Conservation (phyloP, 306 rosid species). For the Citrullus mucosospermus region DNA sequence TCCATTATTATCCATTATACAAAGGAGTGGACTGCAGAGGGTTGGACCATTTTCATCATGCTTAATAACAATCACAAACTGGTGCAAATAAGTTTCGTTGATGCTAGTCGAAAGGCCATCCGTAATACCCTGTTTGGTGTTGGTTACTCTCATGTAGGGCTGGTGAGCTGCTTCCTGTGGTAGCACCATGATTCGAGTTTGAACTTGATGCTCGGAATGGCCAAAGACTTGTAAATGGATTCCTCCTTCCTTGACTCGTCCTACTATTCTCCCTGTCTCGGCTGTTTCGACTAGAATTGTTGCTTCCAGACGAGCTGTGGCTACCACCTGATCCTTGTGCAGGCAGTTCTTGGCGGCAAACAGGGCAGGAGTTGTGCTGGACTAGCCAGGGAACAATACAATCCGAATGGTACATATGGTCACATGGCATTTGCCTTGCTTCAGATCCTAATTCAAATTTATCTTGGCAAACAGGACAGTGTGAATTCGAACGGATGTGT, state of each 20-base stretch:
- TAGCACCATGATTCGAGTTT: not conserved
- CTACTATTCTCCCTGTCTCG: conserved; percentile 3
- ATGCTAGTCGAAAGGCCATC: conserved; percentile 10
- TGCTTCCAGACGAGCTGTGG: not conserved
- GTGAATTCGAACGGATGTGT: conserved; percentile 2
- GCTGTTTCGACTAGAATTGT: not conserved
- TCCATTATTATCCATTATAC: conserved; percentile 3
- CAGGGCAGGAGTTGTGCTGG: conserved; percentile 15
- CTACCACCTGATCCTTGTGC: conserved; percentile 7
- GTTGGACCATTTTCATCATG: not conserved
- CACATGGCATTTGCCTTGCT: conserved; percentile 8
- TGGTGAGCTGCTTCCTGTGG: conserved; percentile 3
- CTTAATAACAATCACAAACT: not conserved
- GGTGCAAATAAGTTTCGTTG: not conserved
- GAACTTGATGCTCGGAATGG: conserved; percentile 9
- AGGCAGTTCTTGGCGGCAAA: conserved; percentile 14
- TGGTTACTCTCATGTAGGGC: conserved; percentile 2
- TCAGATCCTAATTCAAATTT: conserved; percentile 8
- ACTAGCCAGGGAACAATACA: conserved; percentile 12
- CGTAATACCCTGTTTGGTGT: conserved; percentile 9
- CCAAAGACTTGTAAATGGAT: conserved; percentile 12
- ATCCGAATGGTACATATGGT: conserved; percentile 11
- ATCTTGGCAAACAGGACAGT: conserved; percentile 13
- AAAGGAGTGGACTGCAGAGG: not conserved
- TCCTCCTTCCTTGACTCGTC: conserved; percentile 9